Base-by-base conservation (phyloP, 768 basidiomycete species). In the Brasilioporus rufonigricans region DNA sequence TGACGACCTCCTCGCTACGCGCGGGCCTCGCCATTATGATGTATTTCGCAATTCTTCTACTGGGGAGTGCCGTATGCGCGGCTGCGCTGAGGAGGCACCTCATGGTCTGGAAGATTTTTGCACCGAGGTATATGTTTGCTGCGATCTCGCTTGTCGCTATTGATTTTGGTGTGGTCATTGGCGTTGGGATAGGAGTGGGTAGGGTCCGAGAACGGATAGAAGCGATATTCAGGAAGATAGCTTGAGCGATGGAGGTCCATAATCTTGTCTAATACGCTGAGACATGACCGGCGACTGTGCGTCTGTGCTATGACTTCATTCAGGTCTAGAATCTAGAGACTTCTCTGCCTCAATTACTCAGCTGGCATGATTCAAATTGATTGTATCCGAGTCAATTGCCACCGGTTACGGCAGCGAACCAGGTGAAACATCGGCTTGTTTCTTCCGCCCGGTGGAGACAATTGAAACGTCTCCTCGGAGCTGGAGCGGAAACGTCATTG, bases 41-140 rank as follows among this genome's bases (percentile, higher is more conserved):
- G 3, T 94, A 94, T 64, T 89, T 86, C 67, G 71, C 79, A 7
- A 63, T 74, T 5, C 64, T 94, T 23, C 70, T 92, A 2, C 64
- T 94, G 5, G 86, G 89, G 5, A 81, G 84, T 16, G 86, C 91
- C 4, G 69, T 83, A 7, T 84, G 84, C 52, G 85, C 91, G 0
- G 89, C 92, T 9, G 80, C 85, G 61, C 71, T 95, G 48, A 72
- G 93, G 59, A 69, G 93, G 43, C 94, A 98, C 68, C 70, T 97
- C 59, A 97, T 97, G 94, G 94, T 98, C 23, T 99, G 97, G 97
- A 98, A 98, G 73, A 87, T 98, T 4, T 99, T 98, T 64, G 96
- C 95, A 35, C 97, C 97, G 58, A 74, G 96, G 58, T 97, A 95
- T 67, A 95, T 98, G 87, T 67, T 82, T 16, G 89, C 81, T 0